Base-by-base conservation (phyloP, 2,329 filamentous ascomycete species). In the Paecilomyces variotii region DNA sequence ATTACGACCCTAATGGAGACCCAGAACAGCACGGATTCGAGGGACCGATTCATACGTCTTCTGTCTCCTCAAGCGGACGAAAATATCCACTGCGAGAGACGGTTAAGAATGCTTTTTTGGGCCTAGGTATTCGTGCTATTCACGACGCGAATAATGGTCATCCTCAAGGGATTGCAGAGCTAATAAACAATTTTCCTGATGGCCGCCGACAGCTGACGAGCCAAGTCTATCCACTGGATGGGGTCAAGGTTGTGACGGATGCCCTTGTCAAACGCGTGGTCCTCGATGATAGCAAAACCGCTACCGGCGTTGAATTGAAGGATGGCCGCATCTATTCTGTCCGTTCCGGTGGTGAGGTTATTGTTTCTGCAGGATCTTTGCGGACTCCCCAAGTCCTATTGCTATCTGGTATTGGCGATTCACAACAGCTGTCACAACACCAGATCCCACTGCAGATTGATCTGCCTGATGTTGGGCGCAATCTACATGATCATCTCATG, bases 321-420 rank as follows among this genome's bases (percentile, higher is more conserved):
- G 30, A 25, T 50, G 54, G 50, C 32, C 25, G 12, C 25, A 51
- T 28, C 4, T 49, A 56, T 19, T 25, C 34, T 3, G 35, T 30
- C 5, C 27, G 51, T 45, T 39, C 35, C 5, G 35, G 35, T 39
- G 45, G 45, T 6, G 58, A 59, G 35, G 52, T 59, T n/a, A 57
- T 59, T 25, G 14, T 59, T 50, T 50, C 50, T 9, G 32, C 49
- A 5, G 58, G 58, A 12, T 52, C 58, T 4, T 25, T 59, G 27
- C 52, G 51, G 19, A 57, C 81, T 1, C 84, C 85, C 5, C 85
- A 88, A 69, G 72, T 89, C 2, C 80, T 89, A 11, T 84, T 86
- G 73, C 79, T 87, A 1, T 83, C 78, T 56, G 86, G 86, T n/a
- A 79, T 88, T 34, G 86, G 86, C 0, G 84, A 84, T 0, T 65